Base-by-base conservation (phyloP, 2,329 filamentous ascomycete species). In the Anthostomella pinea region DNA sequence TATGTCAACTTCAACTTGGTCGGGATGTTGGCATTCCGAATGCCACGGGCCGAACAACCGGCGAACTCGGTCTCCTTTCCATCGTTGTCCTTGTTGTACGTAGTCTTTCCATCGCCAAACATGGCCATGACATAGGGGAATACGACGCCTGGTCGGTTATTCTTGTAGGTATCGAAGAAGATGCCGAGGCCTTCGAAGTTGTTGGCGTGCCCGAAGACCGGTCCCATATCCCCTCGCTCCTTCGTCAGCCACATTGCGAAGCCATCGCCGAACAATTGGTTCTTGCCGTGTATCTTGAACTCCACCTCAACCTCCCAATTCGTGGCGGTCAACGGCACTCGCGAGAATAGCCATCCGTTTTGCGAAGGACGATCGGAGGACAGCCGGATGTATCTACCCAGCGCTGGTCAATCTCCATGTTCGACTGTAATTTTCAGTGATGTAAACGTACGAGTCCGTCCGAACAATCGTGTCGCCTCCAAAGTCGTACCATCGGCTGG, bases 121-220 rank as follows among this genome's bases (percentile, higher is more conserved):
- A 97, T 97, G 46, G 90, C 91, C 90, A 97, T 96, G 56, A 98
- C 85, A 60, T 95, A 96, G 33, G 93, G 93, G 67, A 98, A 98
- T 30, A 95, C 86, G 26, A 88, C 85, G 27, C 93, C 93, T 1
- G 93, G 91, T 10, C 93, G 82, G 71, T 96, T 95, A 73, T 98
- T 98, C 81, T 98, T 98, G 76, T 98, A 98, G 28, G 93, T 98
- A 63, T 98, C 93, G 68, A 98, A 79, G 71, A 96, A 97, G 64
- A 98, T 77, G 36, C 89, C 93, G 30, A 98, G 76, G 4, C 93
- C 93, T 63, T 98, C 91, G 54, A 97, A 98, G 48, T 79, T 79
- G 67, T 98, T 91, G 19, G 76, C 73, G 51, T 83, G 83, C 33
- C 93, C 93, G 64, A 98, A 98, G 23, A 98, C 91, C 8, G 81